These are phyloP conservation scores for Phytophthora capsici DNA, from an alignment of 352 stramenopile genomes.

Conservation along the genomic window DNA sequence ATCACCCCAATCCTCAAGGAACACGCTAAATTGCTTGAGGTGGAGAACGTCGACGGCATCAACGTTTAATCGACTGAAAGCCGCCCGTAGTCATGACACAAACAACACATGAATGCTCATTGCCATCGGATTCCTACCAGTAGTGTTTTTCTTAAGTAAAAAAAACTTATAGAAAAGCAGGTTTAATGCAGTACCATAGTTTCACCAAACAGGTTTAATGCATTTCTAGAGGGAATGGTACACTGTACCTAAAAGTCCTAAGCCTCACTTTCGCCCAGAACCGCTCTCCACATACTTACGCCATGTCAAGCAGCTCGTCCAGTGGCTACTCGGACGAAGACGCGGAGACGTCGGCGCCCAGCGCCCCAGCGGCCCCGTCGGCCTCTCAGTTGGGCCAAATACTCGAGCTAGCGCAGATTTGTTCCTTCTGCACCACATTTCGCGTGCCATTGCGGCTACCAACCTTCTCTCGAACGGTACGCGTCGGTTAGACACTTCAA, in stretches of 20 bases:
- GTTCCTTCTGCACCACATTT: slow-evolving; percentile 81
- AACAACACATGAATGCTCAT: slow-evolving; percentile 3
- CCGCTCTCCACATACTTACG: slow-evolving; percentile 29
- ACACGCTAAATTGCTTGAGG: slow-evolving; percentile 89
- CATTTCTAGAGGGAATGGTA: neutral
- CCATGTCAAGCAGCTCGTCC: slow-evolving; percentile 58
- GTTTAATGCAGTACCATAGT: slow-evolving; percentile 1
- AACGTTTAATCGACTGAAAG: slow-evolving; percentile 91
- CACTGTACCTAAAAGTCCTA: too few species aligned
- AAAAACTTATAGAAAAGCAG: neutral
- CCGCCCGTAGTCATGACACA: neutral
- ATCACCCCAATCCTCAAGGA: slow-evolving; percentile 94
- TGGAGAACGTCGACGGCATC: slow-evolving; percentile 94
- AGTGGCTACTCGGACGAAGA: slow-evolving; percentile 52
- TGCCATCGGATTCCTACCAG: neutral
- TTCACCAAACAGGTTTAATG: slow-evolving; percentile 2
- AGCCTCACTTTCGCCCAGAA: slow-evolving; percentile 28
- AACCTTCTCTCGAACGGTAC: slow-evolving; percentile 78
- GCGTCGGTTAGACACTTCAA: slow-evolving; percentile 4
- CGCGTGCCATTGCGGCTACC: slow-evolving; percentile 72
- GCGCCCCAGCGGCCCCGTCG: slow-evolving; percentile 8
- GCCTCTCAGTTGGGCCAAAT: slow-evolving; percentile 40
- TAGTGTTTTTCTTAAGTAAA: neutral
- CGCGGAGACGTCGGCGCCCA: slow-evolving; percentile 19
- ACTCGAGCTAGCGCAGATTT: slow-evolving; percentile 74